Evolutionary conservation across 805 yeast genomes (phyloP).

Genomic region (Schwanniomyces vanrijiae): DNA sequence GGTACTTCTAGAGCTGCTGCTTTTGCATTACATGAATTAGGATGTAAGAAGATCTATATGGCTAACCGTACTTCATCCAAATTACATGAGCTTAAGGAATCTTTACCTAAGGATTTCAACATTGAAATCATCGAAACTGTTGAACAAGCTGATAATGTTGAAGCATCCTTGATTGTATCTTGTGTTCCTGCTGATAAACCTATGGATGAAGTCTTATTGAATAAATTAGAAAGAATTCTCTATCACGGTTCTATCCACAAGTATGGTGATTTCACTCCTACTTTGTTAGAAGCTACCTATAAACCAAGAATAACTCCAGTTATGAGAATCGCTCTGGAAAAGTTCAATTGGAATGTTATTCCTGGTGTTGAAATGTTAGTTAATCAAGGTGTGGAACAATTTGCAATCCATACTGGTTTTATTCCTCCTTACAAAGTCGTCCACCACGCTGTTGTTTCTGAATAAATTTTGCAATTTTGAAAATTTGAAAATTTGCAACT

Average conservation of each 20-base stretch:
- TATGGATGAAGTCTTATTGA: slow-evolving; percentile 51
- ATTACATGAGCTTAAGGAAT: slow-evolving; percentile 53
- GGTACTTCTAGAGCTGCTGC: slow-evolving; percentile 97
- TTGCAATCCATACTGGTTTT: slow-evolving; percentile 69
- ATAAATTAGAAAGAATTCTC: slow-evolving; percentile 49
- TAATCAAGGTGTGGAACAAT: slow-evolving; percentile 90
- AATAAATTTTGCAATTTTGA: slow-evolving; percentile 7
- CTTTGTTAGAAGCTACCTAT: slow-evolving; percentile 89
- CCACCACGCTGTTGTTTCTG: slow-evolving; percentile 55
- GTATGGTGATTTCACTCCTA: slow-evolving; percentile 44
- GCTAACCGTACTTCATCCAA: slow-evolving; percentile 77
- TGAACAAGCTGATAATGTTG: slow-evolving; percentile 45
- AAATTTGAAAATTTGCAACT: too few relatives aligned
- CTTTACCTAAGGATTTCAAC: slow-evolving; percentile 61
- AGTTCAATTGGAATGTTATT: slow-evolving; percentile 73
- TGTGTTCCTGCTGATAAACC: slow-evolving; percentile 85
- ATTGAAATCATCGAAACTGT: slow-evolving; percentile 55
- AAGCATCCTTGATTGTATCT: slow-evolving; percentile 61
- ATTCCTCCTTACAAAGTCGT: slow-evolving; percentile 63
- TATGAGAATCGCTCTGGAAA: slow-evolving; percentile 70
- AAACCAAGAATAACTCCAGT: slow-evolving; percentile 86
- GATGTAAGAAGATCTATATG: slow-evolving; percentile 74
- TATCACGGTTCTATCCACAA: slow-evolving; percentile 33
- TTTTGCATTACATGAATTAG: slow-evolving; percentile 77
- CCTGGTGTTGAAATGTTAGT: slow-evolving; percentile 92